Base-by-base conservation (phyloP, 805 yeast genomes). In the Trichomonascus vanleenenianus region DNA sequence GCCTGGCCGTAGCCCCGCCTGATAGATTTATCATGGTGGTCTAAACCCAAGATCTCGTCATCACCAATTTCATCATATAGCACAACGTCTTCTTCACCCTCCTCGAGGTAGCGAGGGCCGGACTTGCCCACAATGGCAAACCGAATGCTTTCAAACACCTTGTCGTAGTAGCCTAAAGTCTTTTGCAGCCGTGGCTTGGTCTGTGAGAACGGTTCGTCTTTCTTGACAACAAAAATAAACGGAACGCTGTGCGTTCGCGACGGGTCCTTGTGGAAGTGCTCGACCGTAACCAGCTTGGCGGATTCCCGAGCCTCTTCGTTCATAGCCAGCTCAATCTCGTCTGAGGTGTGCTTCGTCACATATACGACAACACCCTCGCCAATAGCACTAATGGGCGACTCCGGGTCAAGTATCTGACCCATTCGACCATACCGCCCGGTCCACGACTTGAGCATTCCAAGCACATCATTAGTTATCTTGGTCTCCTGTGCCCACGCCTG, bases 11-110 rank as follows among this genome's bases (percentile, higher is more conserved):
- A 58, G 4, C 67, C 71, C 45, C 75, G 72, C 48, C 81, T 72
- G n/a, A 80, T 74, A 36, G 79, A 69, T 57, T 93, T 76, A 60
- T 87, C 96, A 1, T 93, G 88, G 57, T 86, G 95, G 59, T 93
- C 96, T 59, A 93, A 68, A 22, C 89, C 94, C 43, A 93, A 66
- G 30, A 70, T 72, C 48, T 76, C 81, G 39, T 69, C 69, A 8
- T 69, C 67, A 14, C 68, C 63, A 47, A 81, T 59, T 36, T 73
- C 74, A 44, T 80, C 81, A 59, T 68, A 83, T 14, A 88, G 65
- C 3, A 73, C 68, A 38, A 75, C 52, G 38, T 42, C 16, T 20
- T 38, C 46, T 16, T 30, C 43, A 16, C 39, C 47, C 10, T 43
- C 47, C 16, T 32, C 46, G n/a, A 48, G n/a, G 33, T 47, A 47